Evolutionary conservation across 2,329 filamentous ascomycete genomes (phyloP).

Genomic region (Cryoendolithus antarcticus): DNA sequence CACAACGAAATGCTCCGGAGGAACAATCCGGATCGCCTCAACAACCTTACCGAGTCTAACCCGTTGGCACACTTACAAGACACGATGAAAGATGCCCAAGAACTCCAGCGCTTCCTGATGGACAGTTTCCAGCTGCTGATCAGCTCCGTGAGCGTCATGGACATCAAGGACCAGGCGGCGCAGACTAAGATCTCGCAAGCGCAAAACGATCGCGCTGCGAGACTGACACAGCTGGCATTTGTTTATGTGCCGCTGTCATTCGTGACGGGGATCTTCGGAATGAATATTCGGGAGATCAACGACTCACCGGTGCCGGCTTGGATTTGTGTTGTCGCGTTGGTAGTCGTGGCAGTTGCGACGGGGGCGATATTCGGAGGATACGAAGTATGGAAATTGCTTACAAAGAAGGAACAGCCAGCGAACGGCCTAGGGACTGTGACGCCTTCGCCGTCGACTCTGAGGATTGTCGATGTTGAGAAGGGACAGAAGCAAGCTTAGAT

Average conservation of each 20-base stretch:
- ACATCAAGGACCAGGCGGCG: constrained; percentile 1
- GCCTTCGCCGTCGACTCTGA: too few relatives aligned
- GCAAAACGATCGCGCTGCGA: constrained; percentile 7
- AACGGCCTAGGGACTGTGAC: too few relatives aligned
- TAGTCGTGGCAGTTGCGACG: neutral
- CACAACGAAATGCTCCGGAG: constrained; percentile 1
- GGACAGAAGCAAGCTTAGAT: too few relatives aligned
- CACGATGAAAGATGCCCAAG: constrained; percentile 5
- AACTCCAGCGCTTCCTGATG: constrained; percentile 11
- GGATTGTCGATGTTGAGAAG: too few relatives aligned
- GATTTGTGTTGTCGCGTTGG: constrained; percentile 1
- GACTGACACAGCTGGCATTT: constrained; percentile 12
- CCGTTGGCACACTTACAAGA: neutral
- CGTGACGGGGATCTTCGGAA: constrained; percentile 13
- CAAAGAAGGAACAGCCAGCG: too few relatives aligned
- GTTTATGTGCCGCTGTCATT: constrained; percentile 14
- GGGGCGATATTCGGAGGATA: neutral
- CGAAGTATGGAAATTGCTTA: neutral
- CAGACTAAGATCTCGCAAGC: constrained; percentile 8
- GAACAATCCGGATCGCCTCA: neutral
- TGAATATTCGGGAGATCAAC: constrained; percentile 15
- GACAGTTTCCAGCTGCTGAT: constrained; percentile 15
- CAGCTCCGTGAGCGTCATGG: constrained; percentile 12
- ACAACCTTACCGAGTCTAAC: neutral
- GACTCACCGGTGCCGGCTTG: neutral